These are phyloP conservation scores for Pyrenochaeta sp. DNA, from an alignment of 2,329 filamentous ascomycete species.

Conservation along the genomic window DNA sequence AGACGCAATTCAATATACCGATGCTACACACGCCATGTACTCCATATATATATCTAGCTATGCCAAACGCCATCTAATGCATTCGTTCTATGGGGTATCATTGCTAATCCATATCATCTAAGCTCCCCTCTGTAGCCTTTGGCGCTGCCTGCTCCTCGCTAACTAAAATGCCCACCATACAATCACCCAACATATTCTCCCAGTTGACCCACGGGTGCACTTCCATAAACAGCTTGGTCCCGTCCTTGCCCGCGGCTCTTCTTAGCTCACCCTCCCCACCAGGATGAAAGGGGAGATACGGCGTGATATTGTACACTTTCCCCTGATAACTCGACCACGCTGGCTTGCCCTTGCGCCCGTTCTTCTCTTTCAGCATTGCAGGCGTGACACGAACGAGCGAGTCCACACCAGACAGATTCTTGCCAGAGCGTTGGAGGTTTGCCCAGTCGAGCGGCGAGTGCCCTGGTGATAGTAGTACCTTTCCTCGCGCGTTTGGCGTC, in stretches of 20 bases:
- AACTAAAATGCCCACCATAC: slow-evolving; percentile 69
- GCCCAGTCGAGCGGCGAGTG: slow-evolving; percentile 98
- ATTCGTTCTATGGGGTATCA: slow-evolving; percentile 26
- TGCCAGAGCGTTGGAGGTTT: slow-evolving; percentile 76
- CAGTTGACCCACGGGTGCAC: slow-evolving; percentile 74
- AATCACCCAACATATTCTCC: slow-evolving; percentile 71
- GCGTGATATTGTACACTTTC: slow-evolving; percentile 92
- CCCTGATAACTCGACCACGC: slow-evolving; percentile 92
- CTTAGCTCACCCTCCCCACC: slow-evolving; percentile 83
- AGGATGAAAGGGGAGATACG: slow-evolving; percentile 90
- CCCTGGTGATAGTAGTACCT: slow-evolving; percentile 85
- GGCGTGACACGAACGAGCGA: slow-evolving; percentile 79
- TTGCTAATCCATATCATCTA: slow-evolving; percentile 70
- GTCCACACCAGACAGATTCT: slow-evolving; percentile 58
- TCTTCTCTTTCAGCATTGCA: slow-evolving; percentile 77
- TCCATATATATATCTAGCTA: not conserved
- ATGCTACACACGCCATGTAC: not conserved
- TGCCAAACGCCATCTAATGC: slow-evolving; percentile 12
- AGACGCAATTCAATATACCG: not conserved
- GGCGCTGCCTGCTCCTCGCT: slow-evolving; percentile 58
- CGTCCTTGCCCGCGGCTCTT: slow-evolving; percentile 79
- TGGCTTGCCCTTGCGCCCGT: slow-evolving; percentile 82
- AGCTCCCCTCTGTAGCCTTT: slow-evolving; percentile 31
- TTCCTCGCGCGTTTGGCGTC: slow-evolving; percentile 59
- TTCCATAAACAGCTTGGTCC: slow-evolving; percentile 68